phyloP scores from a whole-genome alignment of 768 basidiomycete genomes.

The Glaciozyma martinii region DNA sequence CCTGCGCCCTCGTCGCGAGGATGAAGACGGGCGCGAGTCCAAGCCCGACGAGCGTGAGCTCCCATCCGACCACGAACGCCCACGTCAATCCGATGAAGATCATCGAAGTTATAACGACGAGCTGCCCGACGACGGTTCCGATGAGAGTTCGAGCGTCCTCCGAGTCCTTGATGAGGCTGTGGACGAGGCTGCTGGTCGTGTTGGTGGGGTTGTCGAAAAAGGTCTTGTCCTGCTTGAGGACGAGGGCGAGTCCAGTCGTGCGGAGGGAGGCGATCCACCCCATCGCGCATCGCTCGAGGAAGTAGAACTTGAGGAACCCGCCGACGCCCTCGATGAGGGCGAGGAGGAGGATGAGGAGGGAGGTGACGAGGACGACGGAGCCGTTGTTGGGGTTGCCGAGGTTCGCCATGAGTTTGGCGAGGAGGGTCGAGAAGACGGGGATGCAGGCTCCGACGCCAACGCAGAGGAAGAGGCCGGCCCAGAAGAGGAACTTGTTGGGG shows the following conservation, averaged over 20 bases:
- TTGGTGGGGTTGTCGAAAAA: constrained; percentile 73
- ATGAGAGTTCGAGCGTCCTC: constrained; percentile 78
- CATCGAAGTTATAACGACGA: constrained; percentile 68
- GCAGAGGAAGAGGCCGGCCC: constrained; percentile 61
- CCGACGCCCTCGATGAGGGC: constrained; percentile 68
- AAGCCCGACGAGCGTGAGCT: constrained; percentile 80
- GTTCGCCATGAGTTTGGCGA: constrained; percentile 61
- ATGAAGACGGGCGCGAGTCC: constrained; percentile 80
- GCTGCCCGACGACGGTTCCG: constrained; percentile 61
- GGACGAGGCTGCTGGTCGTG: constrained; percentile 54
- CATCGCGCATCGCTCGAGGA: constrained; percentile 67
- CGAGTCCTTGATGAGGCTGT: constrained; percentile 73
- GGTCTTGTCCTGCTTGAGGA: constrained; percentile 70
- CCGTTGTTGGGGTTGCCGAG: constrained; percentile 35
- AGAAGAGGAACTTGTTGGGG: constrained; percentile 61
- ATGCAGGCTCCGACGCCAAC: constrained; percentile 73
- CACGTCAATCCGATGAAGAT: constrained; percentile 72
- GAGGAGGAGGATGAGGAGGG: constrained; percentile 49
- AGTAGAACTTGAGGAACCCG: constrained; percentile 64
- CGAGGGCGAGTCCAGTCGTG: constrained; percentile 47
- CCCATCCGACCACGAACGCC: constrained; percentile 83
- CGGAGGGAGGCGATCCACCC: constrained; percentile 66
- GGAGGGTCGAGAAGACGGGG: constrained; percentile 81
- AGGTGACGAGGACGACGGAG: constrained; percentile 37
- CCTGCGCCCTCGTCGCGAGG: constrained; percentile 62